Base-by-base conservation (phyloP, 495 filamentous ascomycete genomes). In the Trichoderma asperelloides region DNA sequence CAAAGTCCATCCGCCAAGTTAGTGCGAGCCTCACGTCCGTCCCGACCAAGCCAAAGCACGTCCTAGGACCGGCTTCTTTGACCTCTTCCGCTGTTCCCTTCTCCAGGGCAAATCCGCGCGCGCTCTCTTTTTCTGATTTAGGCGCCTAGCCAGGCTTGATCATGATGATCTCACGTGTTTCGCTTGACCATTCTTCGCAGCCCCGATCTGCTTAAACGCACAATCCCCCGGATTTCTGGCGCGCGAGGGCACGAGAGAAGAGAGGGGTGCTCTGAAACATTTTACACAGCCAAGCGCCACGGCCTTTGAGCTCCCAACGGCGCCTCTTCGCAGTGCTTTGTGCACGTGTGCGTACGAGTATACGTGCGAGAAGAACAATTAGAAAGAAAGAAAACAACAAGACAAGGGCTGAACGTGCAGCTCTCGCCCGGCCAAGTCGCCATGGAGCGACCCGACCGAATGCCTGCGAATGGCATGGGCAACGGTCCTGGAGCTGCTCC, bases 361-460 rank as follows among this genome's bases (percentile, higher is more conserved):
- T 60, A 12, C 13, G n/a, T 30, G 55, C 55, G 55, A 27, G 9
- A 3, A 0, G 23, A 55, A 55, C 15, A 11, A 0, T 7, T 8
- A 51, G 6, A 51, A 23, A 51, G 47, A 51, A 21, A 9, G 0
- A 21, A 7, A 9, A 51, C 1, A 6, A 6, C n/a, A 51, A 25
- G 18, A 51, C 13, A n/a, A 57, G 49, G 21, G 49, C 49, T 55
- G 49, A 45, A 45, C 43, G 13, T 45, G 43, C 43, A 7, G 25
- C 43, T 40, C 21, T 13, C 60, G 43, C 67, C 67, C 23, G 41
- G 67, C 21, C 18, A 30, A 55, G n/a, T 62, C 41, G 67, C 67
- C 41, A 74, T 76, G 72, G 76, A 78, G 40, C 71, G 73, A 63
- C 70, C 71, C 64, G 66, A 60, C 51, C 45, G 27, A 39, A 62